phyloP scores from a whole-genome alignment of 73 alveolate species.

The Tetrahymena thermophila region DNA sequence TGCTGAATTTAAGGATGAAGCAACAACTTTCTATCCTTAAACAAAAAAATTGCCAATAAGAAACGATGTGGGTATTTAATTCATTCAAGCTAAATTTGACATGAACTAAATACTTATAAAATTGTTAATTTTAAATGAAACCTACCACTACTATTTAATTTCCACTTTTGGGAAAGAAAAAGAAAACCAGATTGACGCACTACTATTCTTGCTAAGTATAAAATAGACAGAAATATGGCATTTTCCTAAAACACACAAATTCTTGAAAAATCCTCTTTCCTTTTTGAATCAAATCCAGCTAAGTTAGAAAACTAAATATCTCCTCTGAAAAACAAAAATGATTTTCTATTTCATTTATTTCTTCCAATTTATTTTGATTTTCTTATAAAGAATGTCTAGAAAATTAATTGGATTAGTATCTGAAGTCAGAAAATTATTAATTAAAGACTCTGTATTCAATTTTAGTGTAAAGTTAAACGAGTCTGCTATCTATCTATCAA shows the following conservation, averaged over 20 bases:
- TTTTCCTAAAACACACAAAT: too few relatives aligned
- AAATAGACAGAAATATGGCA: neutral
- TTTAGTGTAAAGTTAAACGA: neutral
- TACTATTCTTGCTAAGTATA: neutral
- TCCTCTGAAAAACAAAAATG: neutral
- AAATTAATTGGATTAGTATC: neutral
- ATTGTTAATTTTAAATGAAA: neutral
- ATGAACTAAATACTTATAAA: neutral
- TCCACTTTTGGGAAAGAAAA: neutral
- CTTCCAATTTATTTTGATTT: neutral
- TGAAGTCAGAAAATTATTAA: neutral
- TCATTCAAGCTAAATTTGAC: neutral
- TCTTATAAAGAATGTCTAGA: neutral
- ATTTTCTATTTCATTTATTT: neutral
- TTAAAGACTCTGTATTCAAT: too few relatives aligned
- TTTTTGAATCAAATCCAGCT: too few relatives aligned
- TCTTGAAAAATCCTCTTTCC: neutral
- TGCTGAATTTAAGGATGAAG: neutral
- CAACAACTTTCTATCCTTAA: neutral
- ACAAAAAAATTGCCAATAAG: neutral
- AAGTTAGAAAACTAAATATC: neutral
- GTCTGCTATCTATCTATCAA: too few relatives aligned
- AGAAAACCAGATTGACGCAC: neutral
- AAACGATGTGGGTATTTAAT: neutral
- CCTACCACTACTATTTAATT: neutral